Evolutionary conservation across 805 yeast species (phyloP).

Genomic region (Ogataea paradorogensis): DNA sequence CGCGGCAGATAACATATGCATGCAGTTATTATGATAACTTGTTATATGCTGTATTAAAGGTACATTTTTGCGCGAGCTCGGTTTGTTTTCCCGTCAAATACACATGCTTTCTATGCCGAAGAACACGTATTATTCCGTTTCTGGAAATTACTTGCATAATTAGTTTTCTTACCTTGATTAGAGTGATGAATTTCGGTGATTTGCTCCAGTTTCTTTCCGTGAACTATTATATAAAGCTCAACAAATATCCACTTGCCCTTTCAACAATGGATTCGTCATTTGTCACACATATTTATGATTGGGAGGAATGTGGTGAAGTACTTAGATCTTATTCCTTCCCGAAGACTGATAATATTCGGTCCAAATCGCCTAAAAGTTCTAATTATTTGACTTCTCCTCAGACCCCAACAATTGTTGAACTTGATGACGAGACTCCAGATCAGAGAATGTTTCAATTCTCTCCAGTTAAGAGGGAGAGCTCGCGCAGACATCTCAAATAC

Average conservation of each 20-base stretch:
- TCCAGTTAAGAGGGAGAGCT: background rate
- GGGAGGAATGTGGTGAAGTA: slow-evolving; percentile 13
- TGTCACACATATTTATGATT: slow-evolving; percentile 7
- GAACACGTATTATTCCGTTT: too few relatives aligned
- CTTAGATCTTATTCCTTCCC: slow-evolving; percentile 13
- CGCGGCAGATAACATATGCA: too few relatives aligned
- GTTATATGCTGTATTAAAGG: too few relatives aligned
- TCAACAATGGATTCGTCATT: slow-evolving; percentile 4
- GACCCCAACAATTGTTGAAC: slow-evolving; percentile 16
- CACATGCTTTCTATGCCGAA: too few relatives aligned
- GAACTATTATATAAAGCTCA: background rate
- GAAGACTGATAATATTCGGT: slow-evolving; percentile 3
- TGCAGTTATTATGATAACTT: too few relatives aligned
- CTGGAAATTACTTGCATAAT: background rate
- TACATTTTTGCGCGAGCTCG: too few relatives aligned
- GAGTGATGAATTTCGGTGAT: background rate
- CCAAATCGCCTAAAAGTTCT: slow-evolving; percentile 7
- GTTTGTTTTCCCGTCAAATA: too few relatives aligned
- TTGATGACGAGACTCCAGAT: slow-evolving; percentile 1
- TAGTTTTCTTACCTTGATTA: background rate
- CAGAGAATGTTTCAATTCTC: background rate
- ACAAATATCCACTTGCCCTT: background rate
- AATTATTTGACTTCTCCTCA: slow-evolving; percentile 8
- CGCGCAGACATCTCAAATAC: slow-evolving; percentile 11
- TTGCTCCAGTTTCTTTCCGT: background rate